phyloP scores from a whole-genome alignment of 148 eudicot genomes.

The Spergularia marina region DNA sequence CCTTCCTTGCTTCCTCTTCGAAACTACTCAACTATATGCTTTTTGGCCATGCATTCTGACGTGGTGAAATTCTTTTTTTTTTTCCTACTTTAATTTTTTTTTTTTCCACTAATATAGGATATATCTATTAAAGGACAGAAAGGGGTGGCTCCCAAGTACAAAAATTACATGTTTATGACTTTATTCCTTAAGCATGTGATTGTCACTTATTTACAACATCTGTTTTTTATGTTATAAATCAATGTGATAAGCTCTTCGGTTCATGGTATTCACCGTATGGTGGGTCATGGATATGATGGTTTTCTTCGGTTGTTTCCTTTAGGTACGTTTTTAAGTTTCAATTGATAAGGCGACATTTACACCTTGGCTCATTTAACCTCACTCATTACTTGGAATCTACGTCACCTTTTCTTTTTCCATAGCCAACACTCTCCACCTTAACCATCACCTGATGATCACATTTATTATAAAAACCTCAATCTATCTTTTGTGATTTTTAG shows the following conservation, averaged over 20 bases:
- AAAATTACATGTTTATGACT: too few relatives aligned
- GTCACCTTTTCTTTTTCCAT: too few relatives aligned
- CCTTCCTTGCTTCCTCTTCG: background rate
- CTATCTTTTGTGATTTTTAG: too few relatives aligned
- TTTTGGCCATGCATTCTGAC: background rate
- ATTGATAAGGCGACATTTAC: too few relatives aligned
- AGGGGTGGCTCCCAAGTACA: background rate
- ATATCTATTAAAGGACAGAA: too few relatives aligned
- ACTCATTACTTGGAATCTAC: too few relatives aligned
- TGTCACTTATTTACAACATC: background rate
- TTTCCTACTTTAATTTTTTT: too few relatives aligned
- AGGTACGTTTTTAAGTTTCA: background rate
- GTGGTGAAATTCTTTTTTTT: background rate
- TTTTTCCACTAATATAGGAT: too few relatives aligned
- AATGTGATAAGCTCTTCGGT: background rate
- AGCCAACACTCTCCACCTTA: too few relatives aligned
- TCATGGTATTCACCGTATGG: background rate
- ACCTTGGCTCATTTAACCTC: too few relatives aligned
- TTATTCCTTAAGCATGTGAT: background rate
- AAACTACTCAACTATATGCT: background rate
- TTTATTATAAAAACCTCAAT: too few relatives aligned
- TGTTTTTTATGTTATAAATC: background rate
- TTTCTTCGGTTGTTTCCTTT: background rate
- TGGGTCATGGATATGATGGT: background rate
- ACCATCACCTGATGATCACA: too few relatives aligned